Base-by-base conservation (phyloP, 176 grass and related monocot genomes). In the Miscanthus lutarioriparius region DNA sequence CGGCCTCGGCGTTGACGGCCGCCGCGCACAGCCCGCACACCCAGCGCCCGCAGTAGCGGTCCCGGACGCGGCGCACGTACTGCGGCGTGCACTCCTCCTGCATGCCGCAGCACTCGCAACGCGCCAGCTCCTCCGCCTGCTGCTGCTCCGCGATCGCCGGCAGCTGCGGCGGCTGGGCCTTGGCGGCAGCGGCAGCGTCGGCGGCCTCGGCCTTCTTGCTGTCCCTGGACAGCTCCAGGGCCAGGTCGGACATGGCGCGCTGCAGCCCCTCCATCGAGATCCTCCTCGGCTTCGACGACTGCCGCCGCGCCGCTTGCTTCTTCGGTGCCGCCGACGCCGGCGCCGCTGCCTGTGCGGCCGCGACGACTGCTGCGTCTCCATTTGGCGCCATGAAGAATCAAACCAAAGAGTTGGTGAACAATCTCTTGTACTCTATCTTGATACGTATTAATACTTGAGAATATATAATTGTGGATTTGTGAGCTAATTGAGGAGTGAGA, bases 251-350 rank as follows among this genome's bases (percentile, higher is more conserved):
- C 41, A 98, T 80, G 58, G 96, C 88, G 38, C 93, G 78, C 68
- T 98, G 96, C 3, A 98, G 89, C 6, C 96, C 96, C 82, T 95
- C 86, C 82, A 92, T 98, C 58, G 93, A 98, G 73, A 98, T 87
- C 89, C 83, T 82, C 75, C 74, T 39, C 19, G 87, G 91, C 86
- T 77, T 90, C 67, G 69, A 53, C 48, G 58, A 53, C 48, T 77
- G 74, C 51, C 35, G 38, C 75, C 41, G 74, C 45, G 44, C 67
- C 0, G 10, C 77, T 35, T 62, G 69, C 51, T 54, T 54, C 51
- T 54, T 54, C 70, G 33, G 45, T 73, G 73, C 74, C 49, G 78
- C 74, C 49, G 78, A 1, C 20, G 26, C 7, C n/a, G 25, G 30
- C 0, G 67, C 44, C n/a, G 79, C 3, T n/a, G 32, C 72, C 13